Percentiles rank a stretch among this genome's conserved stretches.
phyloP scores from a whole-genome alignment of 106 monocot species.

The Vanilla planifolia region DNA sequence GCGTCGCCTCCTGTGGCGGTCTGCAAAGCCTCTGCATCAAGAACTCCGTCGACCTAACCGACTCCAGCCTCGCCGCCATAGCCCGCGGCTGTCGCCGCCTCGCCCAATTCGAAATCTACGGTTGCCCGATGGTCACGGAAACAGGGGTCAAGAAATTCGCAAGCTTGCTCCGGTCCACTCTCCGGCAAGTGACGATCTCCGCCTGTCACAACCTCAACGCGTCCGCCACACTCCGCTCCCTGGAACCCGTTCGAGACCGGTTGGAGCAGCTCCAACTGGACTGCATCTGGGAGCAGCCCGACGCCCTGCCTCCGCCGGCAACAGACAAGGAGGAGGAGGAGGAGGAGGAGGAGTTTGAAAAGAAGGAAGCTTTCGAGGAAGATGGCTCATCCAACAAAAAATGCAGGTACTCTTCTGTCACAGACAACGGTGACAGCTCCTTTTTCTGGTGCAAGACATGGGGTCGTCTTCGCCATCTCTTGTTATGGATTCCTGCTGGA shows the following conservation, averaged over 20 bases:
- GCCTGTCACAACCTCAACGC: slow-evolving; percentile 42
- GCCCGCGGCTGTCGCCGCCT: slow-evolving; percentile 72
- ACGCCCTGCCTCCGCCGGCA: not conserved
- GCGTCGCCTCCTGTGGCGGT: slow-evolving; percentile 68
- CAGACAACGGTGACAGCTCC: not conserved
- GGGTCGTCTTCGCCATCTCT: slow-evolving; percentile 44
- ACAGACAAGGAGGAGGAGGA: not conserved
- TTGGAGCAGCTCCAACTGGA: slow-evolving; percentile 70
- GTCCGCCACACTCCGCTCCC: slow-evolving; percentile 27
- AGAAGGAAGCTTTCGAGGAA: not conserved
- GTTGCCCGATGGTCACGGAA: slow-evolving; percentile 49
- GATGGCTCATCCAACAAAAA: slow-evolving; percentile 25
- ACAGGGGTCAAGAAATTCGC: slow-evolving; percentile 50
- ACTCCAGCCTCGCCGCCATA: slow-evolving; percentile 49
- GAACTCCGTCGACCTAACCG: slow-evolving; percentile 60
- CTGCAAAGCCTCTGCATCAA: slow-evolving; percentile 54
- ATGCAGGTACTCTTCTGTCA: slow-evolving; percentile 18
- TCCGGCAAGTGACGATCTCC: slow-evolving; percentile 67
- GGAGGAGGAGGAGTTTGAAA: not conserved
- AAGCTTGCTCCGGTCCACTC: slow-evolving; percentile 37
- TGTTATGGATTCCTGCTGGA: slow-evolving; percentile 81
- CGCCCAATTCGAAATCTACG: slow-evolving; percentile 47
- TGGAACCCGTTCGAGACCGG: slow-evolving; percentile 61
- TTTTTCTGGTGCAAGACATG: slow-evolving; percentile 50
- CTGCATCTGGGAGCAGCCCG: slow-evolving; percentile 39